Evolutionary conservation across 176 grass and related monocot genomes (phyloP).

Genomic region (Alopecurus myosuroides): DNA sequence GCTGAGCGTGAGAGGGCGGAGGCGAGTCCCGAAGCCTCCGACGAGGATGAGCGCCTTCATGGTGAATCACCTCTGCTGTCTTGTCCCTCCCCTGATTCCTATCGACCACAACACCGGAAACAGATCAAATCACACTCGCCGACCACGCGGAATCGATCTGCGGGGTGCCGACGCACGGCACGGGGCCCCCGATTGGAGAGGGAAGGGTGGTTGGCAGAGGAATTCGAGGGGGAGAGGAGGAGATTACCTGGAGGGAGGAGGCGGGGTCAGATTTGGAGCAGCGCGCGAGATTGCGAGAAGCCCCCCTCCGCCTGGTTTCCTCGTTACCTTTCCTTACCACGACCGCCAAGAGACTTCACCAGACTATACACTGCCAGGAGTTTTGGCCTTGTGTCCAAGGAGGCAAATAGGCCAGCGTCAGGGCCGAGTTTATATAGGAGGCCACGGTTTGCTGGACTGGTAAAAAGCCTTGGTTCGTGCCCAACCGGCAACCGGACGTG

Average conservation of each 20-base stretch:
- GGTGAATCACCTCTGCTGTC: background rate
- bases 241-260: background rate
- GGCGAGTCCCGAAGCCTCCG: slow-evolving; percentile 89
- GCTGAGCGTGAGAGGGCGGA: slow-evolving; percentile 82
- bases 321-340: background rate
- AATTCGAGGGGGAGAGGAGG: background rate
- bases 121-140: background rate
- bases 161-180: background rate
- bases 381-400: background rate
- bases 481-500: background rate
- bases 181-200: too few species aligned
- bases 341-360: background rate
- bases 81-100: slow-evolving; percentile 9
- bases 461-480: background rate
- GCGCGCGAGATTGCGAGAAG: background rate
- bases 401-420: background rate
- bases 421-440: background rate
- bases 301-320: background rate
- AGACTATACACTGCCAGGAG: background rate
- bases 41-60: slow-evolving; percentile 97
- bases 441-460: background rate
- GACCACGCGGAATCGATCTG: background rate
- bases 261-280: background rate
- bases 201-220: background rate
- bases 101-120: background rate